Conservation (phyloP, 2,329 filamentous ascomycete species). For the Didymella lethalis region DNA sequence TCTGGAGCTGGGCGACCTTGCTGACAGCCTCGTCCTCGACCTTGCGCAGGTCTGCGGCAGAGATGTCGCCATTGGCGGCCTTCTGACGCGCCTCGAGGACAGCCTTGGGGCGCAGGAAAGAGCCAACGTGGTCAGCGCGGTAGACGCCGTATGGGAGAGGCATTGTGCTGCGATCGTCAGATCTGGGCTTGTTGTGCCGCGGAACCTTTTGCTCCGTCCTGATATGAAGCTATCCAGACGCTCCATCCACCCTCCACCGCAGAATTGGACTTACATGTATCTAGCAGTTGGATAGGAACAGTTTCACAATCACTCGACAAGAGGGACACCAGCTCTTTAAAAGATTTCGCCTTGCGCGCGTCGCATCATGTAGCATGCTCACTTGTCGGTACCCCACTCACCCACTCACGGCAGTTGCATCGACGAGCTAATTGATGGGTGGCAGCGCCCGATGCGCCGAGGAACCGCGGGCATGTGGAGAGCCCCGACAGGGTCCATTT, state of each 20-base stretch:
- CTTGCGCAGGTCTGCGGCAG: constrained; percentile 56
- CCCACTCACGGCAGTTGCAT: constrained; percentile 46
- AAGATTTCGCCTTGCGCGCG: not conserved
- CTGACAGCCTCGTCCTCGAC: constrained; percentile 62
- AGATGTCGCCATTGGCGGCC: constrained; percentile 55
- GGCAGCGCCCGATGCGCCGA: constrained; percentile 9
- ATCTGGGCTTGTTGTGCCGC: not conserved
- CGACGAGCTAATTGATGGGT: constrained; percentile 11
- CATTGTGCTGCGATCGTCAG: constrained; percentile 36
- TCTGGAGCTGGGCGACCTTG: constrained; percentile 59
- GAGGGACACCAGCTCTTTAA: constrained; percentile 10
- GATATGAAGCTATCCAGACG: not conserved
- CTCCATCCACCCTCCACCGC: not conserved
- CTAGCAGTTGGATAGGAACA: not conserved
- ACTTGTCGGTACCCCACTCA: constrained; percentile 40
- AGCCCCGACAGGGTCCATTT: constrained; percentile 4
- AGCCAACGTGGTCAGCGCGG: constrained; percentile 64
- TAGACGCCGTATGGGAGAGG: constrained; percentile 52
- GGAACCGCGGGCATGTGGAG: constrained; percentile 15
- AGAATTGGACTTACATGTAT: not conserved
- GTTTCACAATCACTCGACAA: not conserved
- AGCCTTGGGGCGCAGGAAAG: constrained; percentile 61
- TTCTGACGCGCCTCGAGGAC: constrained; percentile 61
- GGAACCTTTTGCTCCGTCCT: not conserved
- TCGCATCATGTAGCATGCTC: constrained; percentile 14